Evolutionary conservation across 2,329 filamentous ascomycete genomes (phyloP), one percentile per base, ranked within the genome.

Genomic region (Rugonectria rugulosa): DNA sequence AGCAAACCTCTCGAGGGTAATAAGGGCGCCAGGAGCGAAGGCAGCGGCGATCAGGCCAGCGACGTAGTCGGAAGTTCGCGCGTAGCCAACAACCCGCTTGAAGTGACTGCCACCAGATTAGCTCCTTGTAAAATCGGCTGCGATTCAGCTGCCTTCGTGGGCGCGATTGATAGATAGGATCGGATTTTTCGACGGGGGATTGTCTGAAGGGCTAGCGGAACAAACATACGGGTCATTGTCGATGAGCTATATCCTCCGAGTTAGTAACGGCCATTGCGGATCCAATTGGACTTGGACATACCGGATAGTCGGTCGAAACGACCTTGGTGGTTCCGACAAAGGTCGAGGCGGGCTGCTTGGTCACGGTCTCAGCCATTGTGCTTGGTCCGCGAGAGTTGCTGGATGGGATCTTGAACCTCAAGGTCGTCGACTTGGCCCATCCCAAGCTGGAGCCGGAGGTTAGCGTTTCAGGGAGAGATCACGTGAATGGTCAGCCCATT

Each of bases 181-280:
- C 48, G 45, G 37, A 23, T 56, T n/a, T n/a, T n/a, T n/a, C 34
- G 14, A 44, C 23, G 50, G 36, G 46, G 20, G 52, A 26, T 17
- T n/a, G 21, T 48, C 55, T 37, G 15, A 19, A 31, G 34, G 41
- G 43, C 27, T 21, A 19, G 36, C 34, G 17, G 34, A 38, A 14
- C 34, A 27, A 40, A 75, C 74, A 54, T 93, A 97, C 93, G 95
- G 95, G 78, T 99, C 95, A 81, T 91, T 96, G 82, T 99, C 95
- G 78, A 99, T 98, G 80, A 98, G 90, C 95, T 99, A 79, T 66
- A 71, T 70, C 61, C 55, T 57, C 41, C 53, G 68, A 62, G 57
- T 62, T 55, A 62, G 63, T 57, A 54, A 57, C 50, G 42, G 43
- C 53, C 54, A 62, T 66, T 47, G 60, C 14, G 41, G 6, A 48